phyloP scores from a whole-genome alignment of 345 rosid genomes.

The Salix purpurea region DNA sequence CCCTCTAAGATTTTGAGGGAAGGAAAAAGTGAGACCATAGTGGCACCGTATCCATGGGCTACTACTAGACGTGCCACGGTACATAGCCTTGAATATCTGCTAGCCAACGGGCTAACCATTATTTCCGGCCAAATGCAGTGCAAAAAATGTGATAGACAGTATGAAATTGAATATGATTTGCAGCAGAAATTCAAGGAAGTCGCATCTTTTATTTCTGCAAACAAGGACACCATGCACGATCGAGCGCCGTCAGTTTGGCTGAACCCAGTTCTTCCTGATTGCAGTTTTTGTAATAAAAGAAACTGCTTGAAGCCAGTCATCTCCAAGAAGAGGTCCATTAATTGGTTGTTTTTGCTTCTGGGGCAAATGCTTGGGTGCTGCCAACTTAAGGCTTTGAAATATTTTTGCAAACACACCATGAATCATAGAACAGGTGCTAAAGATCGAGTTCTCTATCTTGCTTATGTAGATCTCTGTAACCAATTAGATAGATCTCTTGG shows the following conservation, averaged over 20 bases:
- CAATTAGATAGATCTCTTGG: slow-evolving; percentile 28
- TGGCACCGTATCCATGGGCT: slow-evolving; percentile 31
- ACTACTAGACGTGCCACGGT: slow-evolving; percentile 21
- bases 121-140: slow-evolving; percentile 31
- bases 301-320: slow-evolving; percentile 19
- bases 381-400: slow-evolving; percentile 30
- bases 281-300: slow-evolving; percentile 17
- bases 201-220: slow-evolving; percentile 14
- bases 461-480: slow-evolving; percentile 33
- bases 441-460: slow-evolving; percentile 37
- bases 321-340: slow-evolving; percentile 26
- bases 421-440: slow-evolving; percentile 44
- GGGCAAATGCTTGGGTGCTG: slow-evolving; percentile 40
- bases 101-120: slow-evolving; percentile 5
- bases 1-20: slow-evolving; percentile 9
- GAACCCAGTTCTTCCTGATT: slow-evolving; percentile 25
- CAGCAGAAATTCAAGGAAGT: slow-evolving; percentile 25
- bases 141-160: slow-evolving; percentile 18
- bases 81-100: slow-evolving; percentile 20
- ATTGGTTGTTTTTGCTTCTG: slow-evolving; percentile 40
- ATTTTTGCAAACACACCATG: slow-evolving; percentile 39
- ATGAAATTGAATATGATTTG: slow-evolving; percentile 25
- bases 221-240: slow-evolving; percentile 24
- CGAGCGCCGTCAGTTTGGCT: slow-evolving; percentile 36
- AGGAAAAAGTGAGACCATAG: slow-evolving; percentile 19